Percentiles rank a stretch among this genome's conserved stretches.
phyloP scores from a whole-genome alignment of 1,284 basidiomycete species.

The Anthracocystis walkeri region DNA sequence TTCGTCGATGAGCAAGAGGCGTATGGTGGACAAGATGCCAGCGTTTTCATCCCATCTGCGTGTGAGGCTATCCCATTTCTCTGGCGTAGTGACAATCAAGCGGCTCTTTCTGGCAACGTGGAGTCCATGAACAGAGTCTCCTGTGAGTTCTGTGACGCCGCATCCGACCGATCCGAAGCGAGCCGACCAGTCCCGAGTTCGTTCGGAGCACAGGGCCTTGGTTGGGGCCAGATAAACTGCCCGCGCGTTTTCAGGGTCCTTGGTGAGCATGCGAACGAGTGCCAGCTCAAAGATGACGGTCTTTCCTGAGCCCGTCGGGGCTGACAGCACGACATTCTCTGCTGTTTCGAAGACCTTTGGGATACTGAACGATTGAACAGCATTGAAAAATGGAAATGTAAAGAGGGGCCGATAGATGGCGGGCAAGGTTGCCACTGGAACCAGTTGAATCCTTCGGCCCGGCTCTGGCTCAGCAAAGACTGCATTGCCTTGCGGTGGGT shows the following conservation, averaged over 20 bases:
- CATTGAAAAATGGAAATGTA: conserved; percentile 89
- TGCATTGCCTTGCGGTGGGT: neutral
- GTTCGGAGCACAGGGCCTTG: conserved; percentile 85
- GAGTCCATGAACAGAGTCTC: conserved; percentile 43
- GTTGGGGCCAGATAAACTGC: conserved; percentile 95
- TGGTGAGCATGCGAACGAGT: conserved; percentile 81
- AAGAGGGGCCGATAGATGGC: conserved; percentile 83
- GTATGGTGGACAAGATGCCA: conserved; percentile 49
- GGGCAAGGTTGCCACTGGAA: conserved; percentile 64
- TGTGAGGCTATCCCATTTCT: conserved; percentile 56
- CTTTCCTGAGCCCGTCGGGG: conserved; percentile 60
- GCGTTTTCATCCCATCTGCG: conserved; percentile 57
- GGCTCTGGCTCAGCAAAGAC: conserved; percentile 27
- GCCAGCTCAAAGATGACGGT: conserved; percentile 88
- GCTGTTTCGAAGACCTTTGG: conserved; percentile 78
- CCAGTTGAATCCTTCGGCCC: conserved; percentile 21
- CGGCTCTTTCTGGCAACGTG: conserved; percentile 44
- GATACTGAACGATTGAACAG: conserved; percentile 85
- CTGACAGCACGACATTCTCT: conserved; percentile 78
- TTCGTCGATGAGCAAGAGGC: conserved; percentile 82
- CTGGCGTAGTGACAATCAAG: conserved; percentile 76
- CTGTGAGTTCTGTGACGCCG: conserved; percentile 85
- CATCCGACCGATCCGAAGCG: conserved; percentile 80
- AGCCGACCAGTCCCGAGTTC: conserved; percentile 82
- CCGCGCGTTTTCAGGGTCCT: conserved; percentile 69